These are phyloP conservation scores for Kwoniella shivajii DNA, from an alignment of 1,284 basidiomycete species.

Conservation along the genomic window DNA sequence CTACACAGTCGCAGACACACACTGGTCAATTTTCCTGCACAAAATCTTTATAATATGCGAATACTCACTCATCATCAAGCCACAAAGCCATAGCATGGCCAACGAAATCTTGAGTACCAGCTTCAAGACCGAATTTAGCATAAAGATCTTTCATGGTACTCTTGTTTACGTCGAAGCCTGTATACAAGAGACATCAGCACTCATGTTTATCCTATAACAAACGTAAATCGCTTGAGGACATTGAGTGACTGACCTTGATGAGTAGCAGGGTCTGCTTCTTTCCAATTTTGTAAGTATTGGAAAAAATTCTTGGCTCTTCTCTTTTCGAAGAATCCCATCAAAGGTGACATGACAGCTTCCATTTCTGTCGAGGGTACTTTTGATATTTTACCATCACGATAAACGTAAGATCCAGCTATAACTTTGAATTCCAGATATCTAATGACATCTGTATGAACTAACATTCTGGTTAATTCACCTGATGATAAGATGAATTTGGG, in stretches of 20 bases:
- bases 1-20: conserved; percentile 55
- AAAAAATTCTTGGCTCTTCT: conserved; percentile 98
- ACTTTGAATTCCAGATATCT: conserved; percentile 99
- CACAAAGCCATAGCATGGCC: conserved; percentile 99
- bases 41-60: background rate
- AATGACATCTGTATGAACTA: conserved; percentile 98
- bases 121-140: conserved; percentile 94
- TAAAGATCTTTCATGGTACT: conserved; percentile 92
- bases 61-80: conserved; percentile 88
- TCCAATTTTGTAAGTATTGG: conserved; percentile 94
- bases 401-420: conserved; percentile 97
- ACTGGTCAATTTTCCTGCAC: background rate
- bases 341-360: conserved; percentile 89
- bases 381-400: conserved; percentile 93
- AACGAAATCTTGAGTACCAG: conserved; percentile 98
- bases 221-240: too few relatives aligned
- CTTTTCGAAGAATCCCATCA: conserved; percentile 99
- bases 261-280: conserved; percentile 88
- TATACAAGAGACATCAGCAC: conserved; percentile 2
- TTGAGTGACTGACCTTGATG: conserved; percentile 73
- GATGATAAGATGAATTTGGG: conserved; percentile 97
- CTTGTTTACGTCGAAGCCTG: conserved; percentile 82
- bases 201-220: background rate
- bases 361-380: conserved; percentile 98
- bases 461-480: conserved; percentile 95